phyloP scores from a whole-genome alignment of 1,139 yeast genomes.

The Debaryomycetaceae sp. region DNA sequence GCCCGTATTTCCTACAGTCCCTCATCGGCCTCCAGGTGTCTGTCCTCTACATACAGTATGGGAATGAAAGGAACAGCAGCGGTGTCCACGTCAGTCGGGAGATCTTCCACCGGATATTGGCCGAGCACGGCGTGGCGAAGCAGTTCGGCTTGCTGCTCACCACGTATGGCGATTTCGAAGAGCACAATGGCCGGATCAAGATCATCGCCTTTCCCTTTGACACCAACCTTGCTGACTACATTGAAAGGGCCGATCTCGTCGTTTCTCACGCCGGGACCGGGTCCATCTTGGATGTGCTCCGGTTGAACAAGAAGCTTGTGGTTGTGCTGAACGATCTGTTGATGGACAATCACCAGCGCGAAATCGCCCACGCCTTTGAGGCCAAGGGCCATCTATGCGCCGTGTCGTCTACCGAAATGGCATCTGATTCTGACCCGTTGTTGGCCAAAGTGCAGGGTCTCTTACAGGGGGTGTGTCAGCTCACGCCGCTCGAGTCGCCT shows the following conservation, averaged over 20 bases:
- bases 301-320: constrained; percentile 45
- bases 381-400: constrained; percentile 4
- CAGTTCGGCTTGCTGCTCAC: constrained; percentile 4
- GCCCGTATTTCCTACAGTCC: constrained; percentile 21
- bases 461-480: neutral
- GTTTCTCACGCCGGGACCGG: constrained; percentile 95
- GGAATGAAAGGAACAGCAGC: constrained; percentile 32
- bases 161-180: neutral
- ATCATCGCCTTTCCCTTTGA: constrained; percentile 38
- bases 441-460: neutral
- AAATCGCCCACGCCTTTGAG: constrained; percentile 56
- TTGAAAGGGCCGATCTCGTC: constrained; percentile 40
- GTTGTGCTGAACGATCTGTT: constrained; percentile 60
- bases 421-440: neutral
- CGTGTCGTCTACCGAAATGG: neutral
- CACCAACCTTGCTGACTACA: constrained; percentile 24
- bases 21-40: constrained; percentile 24
- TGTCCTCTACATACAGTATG: constrained; percentile 56
- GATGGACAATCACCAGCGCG: constrained; percentile 82
- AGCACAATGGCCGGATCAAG: constrained; percentile 3
- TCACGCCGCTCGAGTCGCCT: constrained; percentile 3
- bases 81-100: constrained; percentile 13
- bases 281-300: constrained; percentile 68
- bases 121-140: constrained; percentile 4
- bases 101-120: constrained; percentile 11